These are phyloP conservation scores for Anisodus tanguticus DNA, from an alignment of 257 asterid genomes.

Conservation along the genomic window DNA sequence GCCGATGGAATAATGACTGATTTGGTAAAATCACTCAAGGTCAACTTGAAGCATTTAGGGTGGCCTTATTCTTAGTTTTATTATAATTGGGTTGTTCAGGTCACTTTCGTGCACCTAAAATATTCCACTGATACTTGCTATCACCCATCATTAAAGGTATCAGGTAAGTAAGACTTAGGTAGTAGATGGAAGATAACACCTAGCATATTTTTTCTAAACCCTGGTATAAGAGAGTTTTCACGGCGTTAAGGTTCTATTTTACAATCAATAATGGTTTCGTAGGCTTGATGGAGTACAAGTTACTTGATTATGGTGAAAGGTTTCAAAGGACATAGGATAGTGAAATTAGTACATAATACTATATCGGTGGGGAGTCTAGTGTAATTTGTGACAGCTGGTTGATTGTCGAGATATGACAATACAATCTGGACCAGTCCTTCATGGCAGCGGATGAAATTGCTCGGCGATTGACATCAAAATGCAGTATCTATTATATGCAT, in stretches of 20 bases:
- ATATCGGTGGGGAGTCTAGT: neutral
- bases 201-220: neutral
- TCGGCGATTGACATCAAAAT: neutral
- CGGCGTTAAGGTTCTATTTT: neutral
- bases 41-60: neutral
- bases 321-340: neutral
- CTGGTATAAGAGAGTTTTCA: conserved; percentile 1
- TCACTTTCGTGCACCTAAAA: neutral
- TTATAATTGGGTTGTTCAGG: neutral
- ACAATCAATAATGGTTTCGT: neutral
- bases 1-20: neutral
- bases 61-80: neutral
- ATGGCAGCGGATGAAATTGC: conserved; percentile 9
- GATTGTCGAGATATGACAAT: neutral
- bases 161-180: neutral
- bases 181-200: neutral
- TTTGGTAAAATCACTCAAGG: neutral
- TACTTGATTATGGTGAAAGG: neutral
- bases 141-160: neutral
- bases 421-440: neutral
- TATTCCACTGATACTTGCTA: neutral
- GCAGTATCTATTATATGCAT: neutral
- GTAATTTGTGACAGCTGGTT: neutral
- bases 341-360: neutral
- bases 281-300: neutral